Base-by-base conservation (phyloP, 306 rosid species). In the Fragaria vesca region DNA sequence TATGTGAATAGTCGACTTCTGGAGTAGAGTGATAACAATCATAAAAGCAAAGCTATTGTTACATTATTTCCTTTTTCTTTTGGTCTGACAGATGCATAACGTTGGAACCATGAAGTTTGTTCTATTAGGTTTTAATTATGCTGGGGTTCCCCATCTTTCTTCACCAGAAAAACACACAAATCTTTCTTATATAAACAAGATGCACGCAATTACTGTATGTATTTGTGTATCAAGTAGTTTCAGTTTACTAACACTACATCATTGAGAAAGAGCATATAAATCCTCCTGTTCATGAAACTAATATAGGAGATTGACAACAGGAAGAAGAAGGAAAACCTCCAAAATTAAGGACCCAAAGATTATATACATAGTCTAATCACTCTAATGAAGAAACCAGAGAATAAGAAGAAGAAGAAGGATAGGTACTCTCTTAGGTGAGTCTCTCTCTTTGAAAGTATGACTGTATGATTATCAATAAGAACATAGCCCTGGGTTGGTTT, bases 401-500 rank as follows among this genome's bases (percentile, higher is more conserved):
- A 30, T 0, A 15, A n/a, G n/a, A 36, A 18, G 26, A 9, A 2
- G 10, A 11, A 24, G 12, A 24, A 10, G 2, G 0, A 24, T 0
- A 9, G 8, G 58, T 60, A 58, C 69, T 6, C 7, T 2, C 11
- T 61, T 32, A 32, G 36, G 36, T 32, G 36, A 32, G 36, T 32
- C 36, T 32, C 36, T 32, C 42, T 40, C 43, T 40, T 40, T 40
- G 43, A 40, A 5, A 40, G 43, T 43, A 12, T 40, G 43, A 40
- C 0, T 6, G 43, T 43, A 12, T 8, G 60, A n/a, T 16, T 43
- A 45, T 47, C 10, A 75, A 17, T 28, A 47, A 45, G 8, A 62
- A 81, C 36, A 51, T 16, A 62, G 71, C 68, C 16, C 67, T 81
- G 46, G 80, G 62, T 61, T 82, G 61, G 61, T 81, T 81, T 83